Percentiles rank a stretch among this genome's conserved stretches.
Conservation (phyloP, 2,329 filamentous ascomycete species). For the Colletotrichum viniferum region DNA sequence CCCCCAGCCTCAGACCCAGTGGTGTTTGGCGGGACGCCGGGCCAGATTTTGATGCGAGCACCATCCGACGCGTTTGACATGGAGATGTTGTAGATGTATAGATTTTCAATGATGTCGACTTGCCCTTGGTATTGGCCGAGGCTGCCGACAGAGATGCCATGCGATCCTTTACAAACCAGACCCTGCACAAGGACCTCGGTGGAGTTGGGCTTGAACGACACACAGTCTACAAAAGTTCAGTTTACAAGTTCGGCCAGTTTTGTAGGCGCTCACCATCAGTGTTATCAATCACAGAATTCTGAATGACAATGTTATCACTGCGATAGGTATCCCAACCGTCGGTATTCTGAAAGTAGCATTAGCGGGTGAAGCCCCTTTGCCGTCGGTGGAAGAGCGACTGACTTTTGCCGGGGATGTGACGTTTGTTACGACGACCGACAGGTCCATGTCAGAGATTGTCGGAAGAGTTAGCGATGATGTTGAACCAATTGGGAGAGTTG, state of each 20-base stretch:
- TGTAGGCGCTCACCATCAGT: constrained; percentile 48
- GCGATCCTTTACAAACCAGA: constrained; percentile 69
- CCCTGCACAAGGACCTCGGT: constrained; percentile 72
- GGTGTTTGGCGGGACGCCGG: constrained; percentile 39
- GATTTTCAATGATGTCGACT: constrained; percentile 71
- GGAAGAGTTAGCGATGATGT: constrained; percentile 67
- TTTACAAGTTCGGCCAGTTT: background rate
- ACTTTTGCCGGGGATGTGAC: constrained; percentile 34
- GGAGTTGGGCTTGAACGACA: constrained; percentile 76
- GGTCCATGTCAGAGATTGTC: constrained; percentile 67
- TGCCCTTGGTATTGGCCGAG: constrained; percentile 70
- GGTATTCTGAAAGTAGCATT: constrained; percentile 53
- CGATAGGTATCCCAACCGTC: constrained; percentile 71
- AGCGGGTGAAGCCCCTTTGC: background rate
- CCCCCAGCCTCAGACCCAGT: background rate
- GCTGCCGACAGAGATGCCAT: constrained; percentile 73
- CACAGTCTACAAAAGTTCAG: constrained; percentile 50
- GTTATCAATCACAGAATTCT: constrained; percentile 68
- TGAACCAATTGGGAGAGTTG: constrained; percentile 56
- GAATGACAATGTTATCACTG: constrained; percentile 65
- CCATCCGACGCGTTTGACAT: constrained; percentile 67
- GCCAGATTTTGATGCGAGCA: constrained; percentile 77
- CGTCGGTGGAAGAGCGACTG: rapidly evolving
- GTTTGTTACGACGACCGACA: constrained; percentile 34
- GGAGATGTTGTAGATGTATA: constrained; percentile 66